Evolutionary conservation across 495 filamentous ascomycete species (phyloP), one percentile per base, ranked within the genome.

Genomic region (Daldinia bambusicola): DNA sequence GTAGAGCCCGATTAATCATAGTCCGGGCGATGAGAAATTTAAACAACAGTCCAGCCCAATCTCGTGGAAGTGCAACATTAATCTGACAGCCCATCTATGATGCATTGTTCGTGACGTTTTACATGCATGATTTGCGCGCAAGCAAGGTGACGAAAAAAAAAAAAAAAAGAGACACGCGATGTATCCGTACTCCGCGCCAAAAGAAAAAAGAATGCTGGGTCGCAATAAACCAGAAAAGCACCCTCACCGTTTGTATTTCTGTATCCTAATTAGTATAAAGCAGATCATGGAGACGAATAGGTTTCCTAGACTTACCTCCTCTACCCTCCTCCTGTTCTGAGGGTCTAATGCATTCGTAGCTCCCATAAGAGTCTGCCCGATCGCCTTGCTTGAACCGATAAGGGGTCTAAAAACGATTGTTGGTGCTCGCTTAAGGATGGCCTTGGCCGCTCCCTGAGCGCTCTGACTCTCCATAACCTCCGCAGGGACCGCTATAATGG

Each of bases 271-370:
- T 70, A 80, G 75, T 62, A 64, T 59, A 32, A 51, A 20, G 22
- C 12, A 51, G 0, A n/a, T 3, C 20, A 56, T 16, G 16, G 16
- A 20, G 20, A 12, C 32, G 14, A 55, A 32, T 16, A 2, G 43
- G 22, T 20, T 2, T 40, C 18, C 40, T 45, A 26, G 45, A 78
- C 92, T 89, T 82, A 95, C 93, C 84, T 97, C 93, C 70, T 98
- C 95, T 68, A 95, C 88, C 75, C 90, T 87, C 72, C 92, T 87
- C 71, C 90, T 83, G 79, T 97, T 94, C 72, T 88, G 86, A 38
- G 91, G 92, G 80, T 99, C 96, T 72, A 98, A 77, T 51, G 92
- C 89, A 79, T 98, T 99, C 4, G 93, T 94, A n/a, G 94, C 94
- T 20, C 96, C 96, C 79, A 98, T 82, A 69, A 98, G 80, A 18